Conservation (phyloP, 495 filamentous ascomycete genomes). For the Cairneyella variabilis region DNA sequence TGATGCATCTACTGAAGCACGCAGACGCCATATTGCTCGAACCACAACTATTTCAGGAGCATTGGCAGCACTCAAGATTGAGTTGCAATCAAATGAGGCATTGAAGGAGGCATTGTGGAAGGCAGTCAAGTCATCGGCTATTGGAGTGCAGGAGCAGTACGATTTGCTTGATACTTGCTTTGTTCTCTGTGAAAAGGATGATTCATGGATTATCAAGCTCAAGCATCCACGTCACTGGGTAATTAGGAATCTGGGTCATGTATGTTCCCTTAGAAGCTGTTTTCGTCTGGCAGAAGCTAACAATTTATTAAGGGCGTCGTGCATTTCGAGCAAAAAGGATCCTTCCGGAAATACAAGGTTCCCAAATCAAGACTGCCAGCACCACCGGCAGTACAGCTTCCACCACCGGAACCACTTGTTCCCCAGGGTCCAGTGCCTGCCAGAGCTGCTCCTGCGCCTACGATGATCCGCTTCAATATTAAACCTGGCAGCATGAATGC, state of each 20-base stretch:
- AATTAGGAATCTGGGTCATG: slow-evolving; percentile 59
- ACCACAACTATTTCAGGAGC: slow-evolving; percentile 75
- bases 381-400: too few relatives aligned
- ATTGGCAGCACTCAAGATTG: slow-evolving; percentile 66
- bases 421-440: too few relatives aligned
- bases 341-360: too few relatives aligned
- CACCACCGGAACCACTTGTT: too few relatives aligned
- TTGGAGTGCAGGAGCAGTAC: slow-evolving; percentile 68
- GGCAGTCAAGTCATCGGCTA: slow-evolving; percentile 63
- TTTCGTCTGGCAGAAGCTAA: slow-evolving; percentile 6
- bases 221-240: slow-evolving; percentile 70
- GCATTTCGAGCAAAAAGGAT: slow-evolving; percentile 29
- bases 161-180: slow-evolving; percentile 73
- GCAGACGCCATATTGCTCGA: slow-evolving; percentile 66
- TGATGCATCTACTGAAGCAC: slow-evolving; percentile 46
- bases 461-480: too few relatives aligned
- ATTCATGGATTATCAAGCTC: slow-evolving; percentile 57
- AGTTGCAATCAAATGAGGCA: slow-evolving; percentile 56
- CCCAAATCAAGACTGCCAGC: too few relatives aligned
- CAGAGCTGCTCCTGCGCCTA: too few relatives aligned
- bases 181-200: slow-evolving; percentile 65
- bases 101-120: slow-evolving; percentile 73
- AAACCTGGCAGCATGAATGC: too few relatives aligned
- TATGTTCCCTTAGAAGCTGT: slow-evolving; percentile 26
- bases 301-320: slow-evolving; percentile 28